These are phyloP conservation scores for Nepenthes mirabilis DNA, from an alignment of 148 eudicot species.

Conservation along the genomic window DNA sequence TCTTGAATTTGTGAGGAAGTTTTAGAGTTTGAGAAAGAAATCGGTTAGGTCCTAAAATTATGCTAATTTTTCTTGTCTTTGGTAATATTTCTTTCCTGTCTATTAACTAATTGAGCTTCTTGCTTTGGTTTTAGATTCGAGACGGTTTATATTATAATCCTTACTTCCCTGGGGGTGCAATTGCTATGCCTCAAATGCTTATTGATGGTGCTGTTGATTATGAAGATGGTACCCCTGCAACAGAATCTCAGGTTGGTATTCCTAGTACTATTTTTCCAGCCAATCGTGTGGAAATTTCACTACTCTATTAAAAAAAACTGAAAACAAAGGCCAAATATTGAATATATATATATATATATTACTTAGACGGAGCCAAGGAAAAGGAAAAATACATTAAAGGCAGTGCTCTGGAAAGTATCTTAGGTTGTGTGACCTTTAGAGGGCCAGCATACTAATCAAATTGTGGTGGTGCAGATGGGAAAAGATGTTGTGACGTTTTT, in stretches of 20 bases:
- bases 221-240: constrained; percentile 92
- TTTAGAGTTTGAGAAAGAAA: too few species aligned
- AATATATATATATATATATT: too few species aligned
- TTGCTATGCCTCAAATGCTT: constrained; percentile 99
- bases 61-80: background rate
- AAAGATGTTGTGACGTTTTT: constrained; percentile 80
- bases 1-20: too few species aligned
- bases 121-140: constrained; percentile 40
- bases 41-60: too few species aligned
- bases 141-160: constrained; percentile 95
- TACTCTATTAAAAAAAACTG: background rate
- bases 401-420: too few species aligned
- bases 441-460: too few species aligned
- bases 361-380: too few species aligned
- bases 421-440: too few species aligned
- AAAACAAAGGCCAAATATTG: too few species aligned
- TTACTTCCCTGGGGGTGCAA: constrained; percentile 97
- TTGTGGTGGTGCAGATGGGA: constrained; percentile 58
- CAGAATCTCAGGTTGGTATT: constrained; percentile 75
- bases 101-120: background rate
- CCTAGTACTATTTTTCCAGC: background rate
- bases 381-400: too few species aligned
- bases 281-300: too few species aligned
- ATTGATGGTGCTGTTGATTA: constrained; percentile 91
- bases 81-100: background rate